Evolutionary conservation across 768 basidiomycete genomes (phyloP).

Genomic region (Kwoniella sp.): DNA sequence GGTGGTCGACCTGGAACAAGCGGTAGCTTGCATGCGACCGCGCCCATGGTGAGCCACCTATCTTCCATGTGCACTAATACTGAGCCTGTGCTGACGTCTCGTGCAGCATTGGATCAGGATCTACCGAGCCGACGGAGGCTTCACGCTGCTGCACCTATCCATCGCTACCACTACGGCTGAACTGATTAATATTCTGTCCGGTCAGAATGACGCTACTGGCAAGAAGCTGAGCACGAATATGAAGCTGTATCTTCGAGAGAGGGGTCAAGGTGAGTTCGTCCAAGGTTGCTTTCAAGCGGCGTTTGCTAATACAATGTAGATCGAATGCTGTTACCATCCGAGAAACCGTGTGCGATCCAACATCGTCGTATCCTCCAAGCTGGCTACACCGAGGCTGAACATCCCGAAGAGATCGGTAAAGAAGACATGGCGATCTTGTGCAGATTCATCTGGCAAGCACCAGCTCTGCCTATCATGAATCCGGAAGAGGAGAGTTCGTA

Average conservation of each 20-base stretch:
- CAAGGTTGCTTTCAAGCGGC: not conserved
- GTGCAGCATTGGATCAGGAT: conserved; percentile 69
- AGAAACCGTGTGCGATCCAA: conserved; percentile 82
- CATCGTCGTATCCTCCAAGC: conserved; percentile 81
- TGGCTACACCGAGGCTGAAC: conserved; percentile 77
- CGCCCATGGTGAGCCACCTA: conserved; percentile 31
- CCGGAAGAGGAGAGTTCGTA: conserved; percentile 70
- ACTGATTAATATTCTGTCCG: conserved; percentile 66
- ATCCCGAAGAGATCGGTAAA: conserved; percentile 71
- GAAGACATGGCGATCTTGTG: conserved; percentile 82
- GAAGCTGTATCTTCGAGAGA: conserved; percentile 63
- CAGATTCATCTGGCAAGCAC: conserved; percentile 80
- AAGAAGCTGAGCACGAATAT: conserved; percentile 49
- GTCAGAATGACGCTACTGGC: conserved; percentile 34
- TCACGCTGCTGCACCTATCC: conserved; percentile 69
- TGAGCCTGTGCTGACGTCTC: not conserved
- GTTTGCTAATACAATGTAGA: conserved; percentile 60
- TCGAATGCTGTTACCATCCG: conserved; percentile 75
- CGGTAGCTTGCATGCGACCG: conserved; percentile 28
- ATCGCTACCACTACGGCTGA: conserved; percentile 70
- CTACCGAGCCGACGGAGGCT: conserved; percentile 72
- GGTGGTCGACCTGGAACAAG: conserved; percentile 47
- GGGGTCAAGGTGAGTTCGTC: conserved; percentile 55
- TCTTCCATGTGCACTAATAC: not conserved
- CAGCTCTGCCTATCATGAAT: conserved; percentile 55